Evolutionary conservation across 495 filamentous ascomycete species (phyloP), one percentile per base, ranked within the genome.

Genomic region (Penicillium riverlandense): DNA sequence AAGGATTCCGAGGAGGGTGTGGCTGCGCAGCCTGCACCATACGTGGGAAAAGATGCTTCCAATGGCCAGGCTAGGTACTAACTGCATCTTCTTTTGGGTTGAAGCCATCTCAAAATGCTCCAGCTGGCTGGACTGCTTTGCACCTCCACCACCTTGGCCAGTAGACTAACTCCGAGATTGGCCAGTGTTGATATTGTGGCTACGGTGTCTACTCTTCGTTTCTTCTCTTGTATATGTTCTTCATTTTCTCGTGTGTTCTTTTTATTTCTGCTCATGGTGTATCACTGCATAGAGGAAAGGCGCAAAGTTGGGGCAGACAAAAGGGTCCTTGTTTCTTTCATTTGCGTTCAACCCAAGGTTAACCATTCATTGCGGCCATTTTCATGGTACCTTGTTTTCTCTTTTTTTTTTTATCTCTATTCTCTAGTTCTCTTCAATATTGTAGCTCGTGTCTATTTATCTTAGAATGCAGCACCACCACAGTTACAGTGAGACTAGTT

Each of bases 1-100:
- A 55, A 54, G 16, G 53, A 45, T 30, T 54, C 50, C 9, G 37
- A 33, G 4, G 50, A 48, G n/a, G 53, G 47, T 15, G 40, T 53
- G 12, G 49, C 40, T 41, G 48, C 40, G 13, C 39, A 51, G 11
- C 44, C 49, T 10, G 32, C n/a, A 11, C 53, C 52, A 35, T 34
- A 51, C 29, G 34, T 44, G 38, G 48, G 11, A 7, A 45, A 52
- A 14, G 53, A 31, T 7, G 41, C 38, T n/a, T 53, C 45, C 9
- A 48, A 43, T 70, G 11, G 39, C 11, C 41, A 35, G 22, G 41
- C 6, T 35, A 30, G 13, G 22, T 29, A 8, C 76, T 34, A 64
- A 75, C 4, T 22, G 22, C 22, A 22, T 22, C 22, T 22, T 22
- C 22, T 22, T 22, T 22, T 22, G 22, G 22, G 22, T 22, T 22